A percentile compares a stretch with the other conserved stretches of the same genome.
These are phyloP conservation scores for Apophysomyces elegans DNA, from an alignment of 371 early-diverging fungal species.

Conservation along the genomic window DNA sequence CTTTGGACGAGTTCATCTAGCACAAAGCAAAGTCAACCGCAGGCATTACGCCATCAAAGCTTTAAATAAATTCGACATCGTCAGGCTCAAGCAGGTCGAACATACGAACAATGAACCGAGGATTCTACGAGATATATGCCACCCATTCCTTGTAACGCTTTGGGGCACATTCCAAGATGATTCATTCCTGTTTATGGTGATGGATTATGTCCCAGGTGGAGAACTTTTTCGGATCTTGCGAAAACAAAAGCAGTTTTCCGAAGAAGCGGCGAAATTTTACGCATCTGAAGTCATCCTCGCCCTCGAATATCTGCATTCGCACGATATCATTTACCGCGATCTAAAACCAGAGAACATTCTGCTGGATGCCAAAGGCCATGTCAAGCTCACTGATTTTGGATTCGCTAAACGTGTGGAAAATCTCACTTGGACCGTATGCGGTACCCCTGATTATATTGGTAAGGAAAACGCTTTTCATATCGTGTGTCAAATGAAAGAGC, in stretches of 20 bases:
- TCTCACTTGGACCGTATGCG: slow-evolving; percentile 20
- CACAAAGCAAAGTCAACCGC: slow-evolving; percentile 47
- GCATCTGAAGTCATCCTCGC: slow-evolving; percentile 80
- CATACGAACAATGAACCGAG: slow-evolving; percentile 91
- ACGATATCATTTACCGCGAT: slow-evolving; percentile 96
- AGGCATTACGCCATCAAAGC: slow-evolving; percentile 89
- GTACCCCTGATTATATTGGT: slow-evolving; percentile 56
- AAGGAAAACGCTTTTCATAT: neutral
- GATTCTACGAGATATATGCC: slow-evolving; percentile 80
- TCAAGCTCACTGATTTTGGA: slow-evolving; percentile 97
- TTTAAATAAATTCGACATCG: slow-evolving; percentile 91
- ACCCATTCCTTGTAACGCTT: slow-evolving; percentile 92
- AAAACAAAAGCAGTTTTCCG: slow-evolving; percentile 81
- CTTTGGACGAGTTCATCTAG: slow-evolving; percentile 73
- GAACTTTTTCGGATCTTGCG: slow-evolving; percentile 85
- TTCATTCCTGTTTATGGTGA: slow-evolving; percentile 90
- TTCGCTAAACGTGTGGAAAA: slow-evolving; percentile 86
- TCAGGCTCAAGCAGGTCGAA: slow-evolving; percentile 90
- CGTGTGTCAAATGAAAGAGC: neutral
- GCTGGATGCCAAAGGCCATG: slow-evolving; percentile 75
- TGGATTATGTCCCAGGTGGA: slow-evolving; percentile 97
- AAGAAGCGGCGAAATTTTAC: slow-evolving; percentile 85
- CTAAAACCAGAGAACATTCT: slow-evolving; percentile 72
- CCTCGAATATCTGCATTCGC: slow-evolving; percentile 93
- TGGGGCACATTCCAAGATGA: slow-evolving; percentile 91